These are phyloP conservation scores for Globisporangium nodosum DNA, from an alignment of 352 stramenopile species.

Conservation along the genomic window DNA sequence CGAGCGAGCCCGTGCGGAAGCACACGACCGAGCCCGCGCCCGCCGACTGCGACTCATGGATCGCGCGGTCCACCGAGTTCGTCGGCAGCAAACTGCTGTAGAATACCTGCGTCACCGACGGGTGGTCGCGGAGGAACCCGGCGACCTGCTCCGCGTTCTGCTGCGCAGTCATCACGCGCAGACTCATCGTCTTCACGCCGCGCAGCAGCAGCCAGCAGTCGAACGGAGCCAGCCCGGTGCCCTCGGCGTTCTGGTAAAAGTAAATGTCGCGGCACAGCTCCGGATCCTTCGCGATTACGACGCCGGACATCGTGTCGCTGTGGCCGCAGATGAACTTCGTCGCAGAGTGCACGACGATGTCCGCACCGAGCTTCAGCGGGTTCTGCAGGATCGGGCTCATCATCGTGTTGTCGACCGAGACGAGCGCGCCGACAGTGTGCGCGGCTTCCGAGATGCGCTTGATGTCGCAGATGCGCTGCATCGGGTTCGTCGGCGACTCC, in stretches of 20 bases:
- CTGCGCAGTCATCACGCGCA: constrained; percentile 77
- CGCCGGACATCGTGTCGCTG: constrained; percentile 94
- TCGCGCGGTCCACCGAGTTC: constrained; percentile 55
- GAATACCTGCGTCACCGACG: constrained; percentile 76
- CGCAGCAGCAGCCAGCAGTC: constrained; percentile 88
- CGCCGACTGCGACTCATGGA: constrained; percentile 83
- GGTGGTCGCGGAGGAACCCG: constrained; percentile 83
- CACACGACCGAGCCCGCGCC: constrained; percentile 88
- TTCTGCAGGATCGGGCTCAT: constrained; percentile 95
- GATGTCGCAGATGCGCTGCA: constrained; percentile 94
- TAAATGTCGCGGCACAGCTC: constrained; percentile 81
- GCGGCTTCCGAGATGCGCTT: constrained; percentile 66
- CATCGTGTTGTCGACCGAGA: constrained; percentile 97
- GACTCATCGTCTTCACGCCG: constrained; percentile 88
- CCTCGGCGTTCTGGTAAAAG: constrained; percentile 89
- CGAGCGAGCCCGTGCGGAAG: constrained; percentile 85
- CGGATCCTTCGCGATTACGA: constrained; percentile 85
- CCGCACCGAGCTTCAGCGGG: constrained; percentile 90
- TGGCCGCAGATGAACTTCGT: constrained; percentile 99
- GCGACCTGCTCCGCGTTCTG: constrained; percentile 90
- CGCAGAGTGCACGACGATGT: constrained; percentile 95
- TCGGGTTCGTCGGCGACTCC: constrained; percentile 96
- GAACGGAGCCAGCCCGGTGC: constrained; percentile 86
- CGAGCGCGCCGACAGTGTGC: constrained; percentile 69
- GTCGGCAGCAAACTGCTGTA: constrained; percentile 89